Conservation (phyloP, 805 yeast species). For the Sugiyamaella lignohabitans region DNA sequence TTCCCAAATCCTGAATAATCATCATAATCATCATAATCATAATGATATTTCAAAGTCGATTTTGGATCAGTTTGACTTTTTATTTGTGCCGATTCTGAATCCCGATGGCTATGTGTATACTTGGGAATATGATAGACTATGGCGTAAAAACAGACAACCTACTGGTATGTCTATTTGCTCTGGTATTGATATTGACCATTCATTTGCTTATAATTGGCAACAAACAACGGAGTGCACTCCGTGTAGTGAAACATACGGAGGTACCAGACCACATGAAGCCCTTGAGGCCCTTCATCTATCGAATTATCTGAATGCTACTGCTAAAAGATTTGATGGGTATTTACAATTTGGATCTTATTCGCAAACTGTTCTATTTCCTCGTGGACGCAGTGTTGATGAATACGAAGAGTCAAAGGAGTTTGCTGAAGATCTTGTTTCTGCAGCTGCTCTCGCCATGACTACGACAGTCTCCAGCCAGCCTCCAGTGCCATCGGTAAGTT, state of each 20-base stretch:
- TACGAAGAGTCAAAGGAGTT: neutral
- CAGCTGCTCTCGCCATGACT: neutral
- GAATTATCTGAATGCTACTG: conserved; percentile 19
- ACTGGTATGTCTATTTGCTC: conserved; percentile 59
- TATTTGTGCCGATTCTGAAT: conserved; percentile 76
- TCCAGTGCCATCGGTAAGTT: neutral
- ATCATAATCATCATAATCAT: conserved; percentile 25
- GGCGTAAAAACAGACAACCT: conserved; percentile 85
- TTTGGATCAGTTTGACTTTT: conserved; percentile 57
- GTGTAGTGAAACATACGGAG: conserved; percentile 80
- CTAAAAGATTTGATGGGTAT: conserved; percentile 43
- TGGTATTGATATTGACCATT: conserved; percentile 81
- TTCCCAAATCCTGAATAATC: conserved; percentile 36
- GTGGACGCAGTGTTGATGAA: neutral
- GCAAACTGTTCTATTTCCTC: conserved; percentile 52
- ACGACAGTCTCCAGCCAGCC: neutral
- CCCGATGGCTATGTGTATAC: conserved; percentile 88
- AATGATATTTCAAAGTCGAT: conserved; percentile 37
- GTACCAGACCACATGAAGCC: conserved; percentile 65
- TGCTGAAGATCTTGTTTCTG: neutral
- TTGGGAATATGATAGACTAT: conserved; percentile 73
- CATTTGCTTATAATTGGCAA: conserved; percentile 48
- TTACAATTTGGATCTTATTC: conserved; percentile 82
- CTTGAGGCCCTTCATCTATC: conserved; percentile 40
- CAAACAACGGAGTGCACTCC: conserved; percentile 35